Conservation (phyloP, 2,329 filamentous ascomycete genomes). For the Pyricularia sp. region DNA sequence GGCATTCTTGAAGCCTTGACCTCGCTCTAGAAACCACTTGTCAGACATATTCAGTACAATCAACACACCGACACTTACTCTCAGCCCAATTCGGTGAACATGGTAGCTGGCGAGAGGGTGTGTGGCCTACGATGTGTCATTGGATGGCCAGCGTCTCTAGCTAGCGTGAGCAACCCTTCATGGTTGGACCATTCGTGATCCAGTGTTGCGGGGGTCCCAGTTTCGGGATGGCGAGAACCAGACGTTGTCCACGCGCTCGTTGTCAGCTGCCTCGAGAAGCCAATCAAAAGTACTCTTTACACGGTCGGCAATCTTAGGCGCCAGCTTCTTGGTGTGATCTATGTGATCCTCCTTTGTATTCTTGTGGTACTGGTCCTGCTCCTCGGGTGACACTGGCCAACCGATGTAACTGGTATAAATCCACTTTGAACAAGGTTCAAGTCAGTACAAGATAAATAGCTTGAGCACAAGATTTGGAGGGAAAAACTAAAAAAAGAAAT, state of each 20-base stretch:
- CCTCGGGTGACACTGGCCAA: no score
- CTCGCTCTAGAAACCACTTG: neutral
- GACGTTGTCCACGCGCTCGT: conserved; percentile 5
- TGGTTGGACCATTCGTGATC: neutral
- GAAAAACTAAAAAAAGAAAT: neutral
- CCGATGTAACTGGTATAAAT: no score
- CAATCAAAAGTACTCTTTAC: no score
- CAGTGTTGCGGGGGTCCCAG: neutral
- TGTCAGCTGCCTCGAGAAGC: no score
- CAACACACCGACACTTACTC: neutral
- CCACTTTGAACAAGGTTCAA: no score
- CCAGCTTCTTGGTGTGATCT: no score
- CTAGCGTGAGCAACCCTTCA: neutral
- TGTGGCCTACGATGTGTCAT: conserved; percentile 1
- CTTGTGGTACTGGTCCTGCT: no score
- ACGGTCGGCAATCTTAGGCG: no score
- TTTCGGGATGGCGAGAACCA: conserved; percentile 12
- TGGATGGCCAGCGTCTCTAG: neutral
- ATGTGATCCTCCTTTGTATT: no score
- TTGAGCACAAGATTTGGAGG: no score
- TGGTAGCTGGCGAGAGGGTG: neutral
- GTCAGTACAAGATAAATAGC: no score
- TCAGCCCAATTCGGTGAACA: neutral
- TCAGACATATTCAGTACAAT: neutral
- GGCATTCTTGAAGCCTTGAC: conserved; percentile 25